These are phyloP conservation scores for Withania somnifera DNA, from an alignment of 305 asterid species.

Conservation along the genomic window DNA sequence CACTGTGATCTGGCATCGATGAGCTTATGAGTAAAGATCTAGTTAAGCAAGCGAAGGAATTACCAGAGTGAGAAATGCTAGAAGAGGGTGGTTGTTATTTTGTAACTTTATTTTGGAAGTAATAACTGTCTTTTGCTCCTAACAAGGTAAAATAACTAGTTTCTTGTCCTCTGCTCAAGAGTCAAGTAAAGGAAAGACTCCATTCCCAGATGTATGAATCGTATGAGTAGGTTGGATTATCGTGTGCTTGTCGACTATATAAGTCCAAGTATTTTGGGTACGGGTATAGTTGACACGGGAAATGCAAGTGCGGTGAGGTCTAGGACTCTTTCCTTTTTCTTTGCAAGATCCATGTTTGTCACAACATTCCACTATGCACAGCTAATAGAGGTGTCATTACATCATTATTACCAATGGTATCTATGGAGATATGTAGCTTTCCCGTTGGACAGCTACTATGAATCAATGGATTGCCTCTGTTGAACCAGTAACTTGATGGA, in stretches of 20 bases:
- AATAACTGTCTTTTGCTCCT: not conserved
- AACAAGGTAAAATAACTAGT: not conserved
- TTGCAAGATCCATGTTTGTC: not conserved
- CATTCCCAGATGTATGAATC: not conserved
- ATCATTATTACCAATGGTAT: not conserved
- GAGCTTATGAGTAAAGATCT: not conserved
- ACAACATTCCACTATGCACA: not conserved
- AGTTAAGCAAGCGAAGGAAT: not conserved
- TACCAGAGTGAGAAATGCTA: not conserved
- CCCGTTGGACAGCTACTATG: no score
- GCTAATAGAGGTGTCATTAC: not conserved
- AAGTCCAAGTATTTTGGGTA: not conserved
- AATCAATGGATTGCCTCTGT: no score
- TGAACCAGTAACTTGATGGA: not conserved
- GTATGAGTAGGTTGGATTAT: not conserved
- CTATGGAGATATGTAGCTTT: not conserved
- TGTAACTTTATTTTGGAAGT: not conserved
- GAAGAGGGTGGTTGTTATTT: not conserved
- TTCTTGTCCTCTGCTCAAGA: not conserved
- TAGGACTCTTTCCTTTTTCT: not conserved
- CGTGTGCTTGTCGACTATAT: not conserved
- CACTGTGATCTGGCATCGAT: not conserved
- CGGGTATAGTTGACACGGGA: not conserved
- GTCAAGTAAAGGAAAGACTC: not conserved
- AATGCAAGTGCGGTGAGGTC: not conserved